A percentile compares a stretch with the other conserved stretches of the same genome.
These are phyloP conservation scores for Pachysandra terminalis DNA, from an alignment of 164 flowering plant species.

Conservation along the genomic window DNA sequence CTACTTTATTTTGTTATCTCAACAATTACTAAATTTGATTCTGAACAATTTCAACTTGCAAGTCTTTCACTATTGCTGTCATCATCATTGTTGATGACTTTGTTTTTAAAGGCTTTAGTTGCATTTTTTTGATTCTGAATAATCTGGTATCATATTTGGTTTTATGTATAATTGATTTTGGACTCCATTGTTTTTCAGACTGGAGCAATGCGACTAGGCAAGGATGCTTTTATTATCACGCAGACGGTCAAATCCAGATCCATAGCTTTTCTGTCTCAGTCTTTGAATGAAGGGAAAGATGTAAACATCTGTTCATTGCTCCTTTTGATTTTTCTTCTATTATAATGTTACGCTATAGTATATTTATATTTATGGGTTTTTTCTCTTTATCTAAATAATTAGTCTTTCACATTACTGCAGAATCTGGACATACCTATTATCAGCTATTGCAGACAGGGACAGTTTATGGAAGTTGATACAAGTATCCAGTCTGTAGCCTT, in stretches of 20 bases:
- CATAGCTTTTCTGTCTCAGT: conserved; percentile 59
- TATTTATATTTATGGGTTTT: not conserved
- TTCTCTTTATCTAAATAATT: not conserved
- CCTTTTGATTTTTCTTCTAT: not conserved
- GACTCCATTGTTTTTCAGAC: conserved; percentile 31
- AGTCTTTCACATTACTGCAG: conserved; percentile 25
- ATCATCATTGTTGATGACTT: too few species aligned
- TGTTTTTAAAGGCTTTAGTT: too few species aligned
- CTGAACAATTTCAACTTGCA: too few species aligned
- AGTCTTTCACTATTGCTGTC: too few species aligned
- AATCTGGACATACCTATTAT: conserved; percentile 56
- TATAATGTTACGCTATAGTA: too few species aligned
- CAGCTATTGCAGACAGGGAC: conserved; percentile 39
- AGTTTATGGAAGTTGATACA: conserved; percentile 46
- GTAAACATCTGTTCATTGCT: conserved; percentile 15
- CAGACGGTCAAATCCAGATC: conserved; percentile 57
- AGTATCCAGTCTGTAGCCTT: conserved; percentile 32
- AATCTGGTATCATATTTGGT: not conserved
- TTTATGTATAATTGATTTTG: not conserved
- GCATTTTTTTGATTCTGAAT: too few species aligned
- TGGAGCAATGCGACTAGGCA: conserved; percentile 58
- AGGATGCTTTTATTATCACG: conserved; percentile 54
- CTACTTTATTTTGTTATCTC: too few species aligned
- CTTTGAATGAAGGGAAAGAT: conserved; percentile 55
- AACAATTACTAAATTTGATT: too few species aligned